Conservation (phyloP, 2,329 filamentous ascomycete genomes). For the Sporothrix curviconia region DNA sequence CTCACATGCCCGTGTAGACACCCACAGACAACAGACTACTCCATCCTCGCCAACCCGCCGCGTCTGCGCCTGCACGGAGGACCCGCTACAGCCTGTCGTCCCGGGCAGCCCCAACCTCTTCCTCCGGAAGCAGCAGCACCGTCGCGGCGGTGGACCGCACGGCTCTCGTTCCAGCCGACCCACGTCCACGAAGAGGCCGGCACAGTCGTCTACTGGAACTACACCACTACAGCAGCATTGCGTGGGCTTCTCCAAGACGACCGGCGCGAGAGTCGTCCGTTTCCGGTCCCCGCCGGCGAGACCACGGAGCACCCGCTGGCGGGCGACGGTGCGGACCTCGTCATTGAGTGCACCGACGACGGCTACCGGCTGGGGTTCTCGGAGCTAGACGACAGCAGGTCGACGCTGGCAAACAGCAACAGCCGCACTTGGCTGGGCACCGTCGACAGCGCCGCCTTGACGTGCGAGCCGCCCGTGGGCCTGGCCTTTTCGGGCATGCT, state of each 20-base stretch:
- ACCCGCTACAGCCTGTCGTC: neutral
- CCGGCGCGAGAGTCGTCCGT: neutral
- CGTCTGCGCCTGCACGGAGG: neutral
- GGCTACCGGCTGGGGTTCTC: neutral
- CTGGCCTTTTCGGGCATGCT: neutral
- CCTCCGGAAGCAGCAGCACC: neutral
- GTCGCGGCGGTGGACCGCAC: neutral
- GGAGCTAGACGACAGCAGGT: too few species aligned
- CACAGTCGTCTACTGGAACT: neutral
- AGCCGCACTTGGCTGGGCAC: neutral
- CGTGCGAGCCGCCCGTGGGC: neutral
- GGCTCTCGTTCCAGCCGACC: neutral
- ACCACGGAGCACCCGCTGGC: neutral
- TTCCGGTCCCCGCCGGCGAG: neutral
- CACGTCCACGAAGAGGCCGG: neutral
- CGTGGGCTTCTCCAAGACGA: neutral
- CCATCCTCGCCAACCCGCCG: neutral
- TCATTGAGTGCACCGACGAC: neutral
- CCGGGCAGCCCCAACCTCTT: neutral
- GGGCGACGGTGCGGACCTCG: neutral
- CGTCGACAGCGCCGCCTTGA: neutral
- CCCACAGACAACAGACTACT: neutral
- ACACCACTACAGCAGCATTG: neutral
- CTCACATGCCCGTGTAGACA: neutral
- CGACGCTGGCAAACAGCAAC: neutral